Percentiles rank a stretch among this genome's conserved stretches.
Conservation (phyloP, 2,329 filamentous ascomycete species). For the Calonectria montana region DNA sequence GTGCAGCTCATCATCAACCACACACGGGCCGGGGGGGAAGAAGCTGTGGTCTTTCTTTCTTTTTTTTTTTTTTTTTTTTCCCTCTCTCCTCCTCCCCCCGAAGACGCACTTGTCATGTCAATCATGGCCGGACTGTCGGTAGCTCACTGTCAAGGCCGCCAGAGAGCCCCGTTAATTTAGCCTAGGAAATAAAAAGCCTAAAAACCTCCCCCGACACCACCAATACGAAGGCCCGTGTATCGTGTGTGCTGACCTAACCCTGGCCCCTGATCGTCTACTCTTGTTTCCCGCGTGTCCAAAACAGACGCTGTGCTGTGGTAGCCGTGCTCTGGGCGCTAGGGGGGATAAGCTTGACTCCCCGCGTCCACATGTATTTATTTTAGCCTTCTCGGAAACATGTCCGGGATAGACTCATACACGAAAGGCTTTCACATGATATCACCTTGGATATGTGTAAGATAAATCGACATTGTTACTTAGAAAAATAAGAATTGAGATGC, state of each 20-base stretch:
- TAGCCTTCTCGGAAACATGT: not conserved
- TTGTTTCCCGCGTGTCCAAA: not conserved
- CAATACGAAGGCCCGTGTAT: conserved; percentile 8
- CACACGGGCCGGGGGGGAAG: not conserved
- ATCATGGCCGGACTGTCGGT: not conserved
- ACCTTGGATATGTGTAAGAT: not conserved
- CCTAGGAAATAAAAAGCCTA: not conserved
- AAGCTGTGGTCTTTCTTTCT: not conserved
- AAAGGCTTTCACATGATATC: not conserved
- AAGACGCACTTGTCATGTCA: not conserved
- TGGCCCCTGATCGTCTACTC: not conserved
- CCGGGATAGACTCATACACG: not conserved
- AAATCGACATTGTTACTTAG: not conserved
- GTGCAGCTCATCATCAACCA: not conserved
- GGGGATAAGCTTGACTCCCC: too few relatives aligned
- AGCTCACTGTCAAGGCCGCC: not conserved
- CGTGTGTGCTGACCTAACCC: conserved; percentile 15
- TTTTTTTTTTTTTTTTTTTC: not conserved
- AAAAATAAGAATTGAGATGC: conserved; percentile 3
- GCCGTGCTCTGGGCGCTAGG: too few relatives aligned
- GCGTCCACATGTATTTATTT: too few relatives aligned
- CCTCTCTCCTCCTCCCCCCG: not conserved
- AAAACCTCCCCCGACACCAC: not conserved
- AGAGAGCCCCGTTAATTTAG: not conserved
- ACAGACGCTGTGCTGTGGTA: not conserved